phyloP scores from a whole-genome alignment of 169 alveolate species.

The Cryptosporidium muris region DNA sequence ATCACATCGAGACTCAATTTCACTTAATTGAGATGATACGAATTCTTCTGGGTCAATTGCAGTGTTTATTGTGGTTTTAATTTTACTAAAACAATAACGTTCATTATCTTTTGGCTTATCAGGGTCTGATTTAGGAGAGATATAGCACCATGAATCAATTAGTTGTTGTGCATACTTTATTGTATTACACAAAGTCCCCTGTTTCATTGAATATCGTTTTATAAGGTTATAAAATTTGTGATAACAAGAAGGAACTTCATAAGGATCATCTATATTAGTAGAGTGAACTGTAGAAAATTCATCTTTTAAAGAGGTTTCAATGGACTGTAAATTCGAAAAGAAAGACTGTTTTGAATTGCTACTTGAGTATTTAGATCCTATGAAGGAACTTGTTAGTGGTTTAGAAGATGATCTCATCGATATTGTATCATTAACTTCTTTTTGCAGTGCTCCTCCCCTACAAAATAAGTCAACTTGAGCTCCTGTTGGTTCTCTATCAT shows the following conservation, averaged over 20 bases:
- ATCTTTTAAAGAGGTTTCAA: no score
- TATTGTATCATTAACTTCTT: background rate
- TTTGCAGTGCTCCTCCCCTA: conserved; percentile 1
- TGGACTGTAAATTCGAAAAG: no score
- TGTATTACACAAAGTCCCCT: conserved; percentile 74
- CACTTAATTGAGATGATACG: conserved; percentile 25
- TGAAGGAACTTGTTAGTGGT: no score
- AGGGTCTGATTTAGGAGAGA: conserved; percentile 29
- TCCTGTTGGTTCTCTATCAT: conserved; percentile 42
- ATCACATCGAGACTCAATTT: conserved; percentile 64
- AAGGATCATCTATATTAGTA: no score
- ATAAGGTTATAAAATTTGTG: conserved; percentile 70
- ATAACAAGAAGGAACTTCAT: conserved; percentile 43
- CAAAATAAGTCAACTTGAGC: conserved; percentile 36
- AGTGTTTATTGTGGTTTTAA: conserved; percentile 12
- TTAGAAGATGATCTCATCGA: background rate
- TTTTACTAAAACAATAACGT: conserved; percentile 72
- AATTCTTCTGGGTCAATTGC: conserved; percentile 53
- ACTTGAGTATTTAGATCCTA: background rate
- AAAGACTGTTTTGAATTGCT: background rate
- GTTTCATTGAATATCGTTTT: conserved; percentile 36
- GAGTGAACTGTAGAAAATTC: no score
- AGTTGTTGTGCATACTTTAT: conserved; percentile 70
- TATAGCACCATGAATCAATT: conserved; percentile 77
- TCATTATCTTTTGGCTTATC: conserved; percentile 3